Conservation (phyloP, 371 early-diverging fungal genomes). For the Chytridium lagenaria region DNA sequence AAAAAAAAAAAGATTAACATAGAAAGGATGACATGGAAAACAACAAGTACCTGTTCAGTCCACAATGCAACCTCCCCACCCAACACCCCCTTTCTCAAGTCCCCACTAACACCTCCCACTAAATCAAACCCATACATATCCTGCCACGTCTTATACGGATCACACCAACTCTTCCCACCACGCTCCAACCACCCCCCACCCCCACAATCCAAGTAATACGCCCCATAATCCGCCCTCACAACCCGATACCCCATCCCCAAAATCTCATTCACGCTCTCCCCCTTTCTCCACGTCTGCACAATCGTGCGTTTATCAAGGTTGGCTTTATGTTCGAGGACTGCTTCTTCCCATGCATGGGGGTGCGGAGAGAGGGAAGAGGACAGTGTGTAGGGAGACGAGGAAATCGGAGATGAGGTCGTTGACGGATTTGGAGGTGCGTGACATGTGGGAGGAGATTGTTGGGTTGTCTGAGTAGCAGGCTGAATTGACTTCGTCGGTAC, state of each 20-base stretch:
- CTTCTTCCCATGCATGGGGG: conserved; percentile 20
- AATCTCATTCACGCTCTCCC: background rate
- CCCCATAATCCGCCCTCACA: background rate
- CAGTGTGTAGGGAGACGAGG: background rate
- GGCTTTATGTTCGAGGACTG: conserved; percentile 3
- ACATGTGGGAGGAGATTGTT: background rate
- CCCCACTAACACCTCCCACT: background rate
- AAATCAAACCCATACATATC: conserved; percentile 12
- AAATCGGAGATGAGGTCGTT: background rate
- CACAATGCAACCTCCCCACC: conserved; percentile 23
- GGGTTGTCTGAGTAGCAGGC: conserved; percentile 16
- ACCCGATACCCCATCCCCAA: background rate
- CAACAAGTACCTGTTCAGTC: conserved; percentile 16
- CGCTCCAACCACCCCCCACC: background rate
- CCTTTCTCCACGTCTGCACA: background rate
- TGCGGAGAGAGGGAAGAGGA: background rate
- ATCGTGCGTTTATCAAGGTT: background rate
- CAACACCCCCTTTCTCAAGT: conserved; percentile 4
- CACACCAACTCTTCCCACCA: conserved; percentile 12
- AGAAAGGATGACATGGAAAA: background rate
- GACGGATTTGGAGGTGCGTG: conserved; percentile 4
- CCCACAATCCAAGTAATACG: conserved; percentile 15
- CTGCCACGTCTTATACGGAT: conserved; percentile 25
- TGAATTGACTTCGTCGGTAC: conserved; percentile 24
- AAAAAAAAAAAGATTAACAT: background rate